Evolutionary conservation across 352 stramenopile species (phyloP).

Genomic region (Phytopythium ostracodes): DNA sequence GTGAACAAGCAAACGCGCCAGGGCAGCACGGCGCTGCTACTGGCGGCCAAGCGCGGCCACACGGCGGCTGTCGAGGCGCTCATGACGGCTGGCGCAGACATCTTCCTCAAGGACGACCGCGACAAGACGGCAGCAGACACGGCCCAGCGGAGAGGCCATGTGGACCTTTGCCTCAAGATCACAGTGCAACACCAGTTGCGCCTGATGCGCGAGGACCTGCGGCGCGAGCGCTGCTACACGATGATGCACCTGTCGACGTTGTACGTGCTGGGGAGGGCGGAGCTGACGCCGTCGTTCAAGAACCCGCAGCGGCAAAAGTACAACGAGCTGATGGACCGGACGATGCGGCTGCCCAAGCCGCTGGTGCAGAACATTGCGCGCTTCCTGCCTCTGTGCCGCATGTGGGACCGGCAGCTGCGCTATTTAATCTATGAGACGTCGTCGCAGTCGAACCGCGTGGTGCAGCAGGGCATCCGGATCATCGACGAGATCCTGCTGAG

Average conservation of each 20-base stretch:
- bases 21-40: conserved; percentile 78
- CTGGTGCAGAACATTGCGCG: conserved; percentile 75
- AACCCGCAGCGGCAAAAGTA: conserved; percentile 37
- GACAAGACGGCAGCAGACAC: conserved; percentile 85
- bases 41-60: conserved; percentile 81
- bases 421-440: conserved; percentile 76
- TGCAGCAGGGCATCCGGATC: conserved; percentile 75
- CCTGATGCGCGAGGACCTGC: conserved; percentile 72
- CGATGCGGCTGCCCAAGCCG: conserved; percentile 70
- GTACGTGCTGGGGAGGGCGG: conserved; percentile 52
- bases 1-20: conserved; percentile 87
- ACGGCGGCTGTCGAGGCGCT: conserved; percentile 73
- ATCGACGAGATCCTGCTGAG: conserved; percentile 80
- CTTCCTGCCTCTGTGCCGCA: conserved; percentile 65
- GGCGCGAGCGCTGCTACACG: conserved; percentile 59
- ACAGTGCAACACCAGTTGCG: conserved; percentile 81
- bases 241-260: conserved; percentile 75
- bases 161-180: conserved; percentile 84
- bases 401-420: conserved; percentile 78
- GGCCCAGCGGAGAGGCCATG: conserved; percentile 71
- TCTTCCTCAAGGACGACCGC: conserved; percentile 86
- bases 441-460: conserved; percentile 71
- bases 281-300: conserved; percentile 37
- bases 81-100: conserved; percentile 76
- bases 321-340: conserved; percentile 59